These are phyloP conservation scores for Hymenoscyphus infarciens DNA, from an alignment of 2,329 filamentous ascomycete species.

Conservation along the genomic window DNA sequence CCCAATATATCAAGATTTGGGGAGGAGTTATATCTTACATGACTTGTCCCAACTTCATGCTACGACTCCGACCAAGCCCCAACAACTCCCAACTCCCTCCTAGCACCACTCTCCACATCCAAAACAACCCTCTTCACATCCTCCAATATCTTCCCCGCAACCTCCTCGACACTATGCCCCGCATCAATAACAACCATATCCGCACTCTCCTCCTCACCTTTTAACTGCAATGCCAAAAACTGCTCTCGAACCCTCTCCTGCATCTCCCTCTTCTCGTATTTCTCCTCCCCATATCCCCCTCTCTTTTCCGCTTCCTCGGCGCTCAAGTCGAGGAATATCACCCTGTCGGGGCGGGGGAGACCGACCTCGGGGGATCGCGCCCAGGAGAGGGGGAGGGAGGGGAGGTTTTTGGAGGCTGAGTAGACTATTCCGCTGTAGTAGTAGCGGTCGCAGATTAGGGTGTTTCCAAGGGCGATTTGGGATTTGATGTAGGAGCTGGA, in stretches of 20 bases:
- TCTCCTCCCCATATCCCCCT: conserved; percentile 84
- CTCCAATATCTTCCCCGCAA: conserved; percentile 4
- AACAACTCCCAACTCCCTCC: conserved; percentile 41
- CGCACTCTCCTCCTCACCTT: conserved; percentile 46
- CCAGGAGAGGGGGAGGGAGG: conserved; percentile 69
- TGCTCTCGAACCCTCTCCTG: conserved; percentile 74
- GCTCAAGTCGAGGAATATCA: conserved; percentile 81
- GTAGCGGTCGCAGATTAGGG: conserved; percentile 85
- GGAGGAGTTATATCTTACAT: not conserved
- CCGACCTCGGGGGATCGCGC: conserved; percentile 81
- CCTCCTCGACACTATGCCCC: conserved; percentile 30
- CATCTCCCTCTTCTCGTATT: conserved; percentile 83
- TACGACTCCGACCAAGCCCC: conserved; percentile 12
- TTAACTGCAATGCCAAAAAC: conserved; percentile 56
- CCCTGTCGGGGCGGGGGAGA: conserved; percentile 80
- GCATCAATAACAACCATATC: conserved; percentile 54
- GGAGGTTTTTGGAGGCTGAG: conserved; percentile 79
- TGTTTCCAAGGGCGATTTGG: conserved; percentile 62
- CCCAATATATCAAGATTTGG: not conserved
- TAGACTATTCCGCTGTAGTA: conserved; percentile 95
- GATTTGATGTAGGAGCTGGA: conserved; percentile 48
- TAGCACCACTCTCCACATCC: conserved; percentile 39
- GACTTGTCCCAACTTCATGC: not conserved
- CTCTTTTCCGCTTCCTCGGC: conserved; percentile 67
- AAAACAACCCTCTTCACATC: conserved; percentile 1